Evolutionary conservation across 495 filamentous ascomycete genomes (phyloP).

Genomic region (Venustampulla echinocandica): DNA sequence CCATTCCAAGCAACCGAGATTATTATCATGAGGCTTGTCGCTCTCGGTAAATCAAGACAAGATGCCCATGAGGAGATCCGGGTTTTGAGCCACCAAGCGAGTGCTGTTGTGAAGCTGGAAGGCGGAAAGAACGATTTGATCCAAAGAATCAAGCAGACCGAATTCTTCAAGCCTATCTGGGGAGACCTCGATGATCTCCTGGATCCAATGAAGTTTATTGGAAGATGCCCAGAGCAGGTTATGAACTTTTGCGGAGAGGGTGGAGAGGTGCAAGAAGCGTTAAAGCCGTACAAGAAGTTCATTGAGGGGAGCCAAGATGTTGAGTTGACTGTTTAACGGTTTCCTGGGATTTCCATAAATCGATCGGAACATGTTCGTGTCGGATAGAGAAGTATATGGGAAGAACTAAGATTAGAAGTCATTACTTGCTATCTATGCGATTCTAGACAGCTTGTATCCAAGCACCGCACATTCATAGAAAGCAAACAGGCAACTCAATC

Average conservation of each 20-base stretch:
- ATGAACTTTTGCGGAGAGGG: slow-evolving; percentile 15
- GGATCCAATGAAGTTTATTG: slow-evolving; percentile 62
- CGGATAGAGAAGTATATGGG: too few species aligned
- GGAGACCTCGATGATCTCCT: slow-evolving; percentile 66
- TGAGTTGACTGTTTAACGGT: slow-evolving; percentile 19
- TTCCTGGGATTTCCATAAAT: too few species aligned
- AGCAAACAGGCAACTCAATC: too few species aligned
- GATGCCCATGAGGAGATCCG: slow-evolving; percentile 90
- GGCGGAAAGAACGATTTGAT: slow-evolving; percentile 79
- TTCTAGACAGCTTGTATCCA: too few species aligned
- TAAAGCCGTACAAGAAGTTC: slow-evolving; percentile 17
- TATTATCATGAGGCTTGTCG: slow-evolving; percentile 82
- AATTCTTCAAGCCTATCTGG: slow-evolving; percentile 79
- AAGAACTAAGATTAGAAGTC: too few species aligned
- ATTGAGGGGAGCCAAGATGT: slow-evolving; percentile 14
- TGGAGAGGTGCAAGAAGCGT: slow-evolving; percentile 12
- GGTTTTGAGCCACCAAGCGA: slow-evolving; percentile 80
- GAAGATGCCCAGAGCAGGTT: slow-evolving; percentile 28
- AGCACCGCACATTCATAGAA: too few species aligned
- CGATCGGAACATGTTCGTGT: too few species aligned
- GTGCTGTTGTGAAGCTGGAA: slow-evolving; percentile 67
- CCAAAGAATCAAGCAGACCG: slow-evolving; percentile 60
- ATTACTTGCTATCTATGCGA: too few species aligned
- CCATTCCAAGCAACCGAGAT: slow-evolving; percentile 85
- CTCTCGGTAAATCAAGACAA: slow-evolving; percentile 69